phyloP scores from a whole-genome alignment of 1,284 basidiomycete genomes.

The Inonotus obliquus region DNA sequence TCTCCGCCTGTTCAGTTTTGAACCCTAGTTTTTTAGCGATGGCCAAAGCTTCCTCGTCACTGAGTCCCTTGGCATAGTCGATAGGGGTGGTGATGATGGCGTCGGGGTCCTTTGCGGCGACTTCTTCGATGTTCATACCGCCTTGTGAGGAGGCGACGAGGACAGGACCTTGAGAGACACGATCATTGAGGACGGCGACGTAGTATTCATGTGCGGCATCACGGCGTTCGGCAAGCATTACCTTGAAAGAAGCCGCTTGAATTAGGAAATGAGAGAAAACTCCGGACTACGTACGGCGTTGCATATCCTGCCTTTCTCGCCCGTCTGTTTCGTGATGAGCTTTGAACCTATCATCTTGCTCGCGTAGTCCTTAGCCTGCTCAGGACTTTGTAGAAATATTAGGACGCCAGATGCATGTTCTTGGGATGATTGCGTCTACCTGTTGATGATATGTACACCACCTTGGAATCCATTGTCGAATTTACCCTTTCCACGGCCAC shows the following conservation, averaged over 20 bases:
- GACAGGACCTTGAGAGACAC: slow-evolving; percentile 84
- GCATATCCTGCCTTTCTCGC: slow-evolving; percentile 87
- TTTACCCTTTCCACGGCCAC: slow-evolving; percentile 97
- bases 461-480: slow-evolving; percentile 97
- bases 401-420: background rate
- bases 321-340: slow-evolving; percentile 99
- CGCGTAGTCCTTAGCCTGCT: slow-evolving; percentile 86
- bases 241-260: slow-evolving; percentile 38
- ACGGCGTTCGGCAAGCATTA: slow-evolving; percentile 97
- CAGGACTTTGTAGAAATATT: slow-evolving; percentile 51
- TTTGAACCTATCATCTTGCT: slow-evolving; percentile 93
- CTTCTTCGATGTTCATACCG: slow-evolving; percentile 99
- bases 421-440: slow-evolving; percentile 44
- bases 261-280: background rate
- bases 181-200: slow-evolving; percentile 95
- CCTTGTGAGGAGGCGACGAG: slow-evolving; percentile 93
- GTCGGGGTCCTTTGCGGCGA: slow-evolving; percentile 93
- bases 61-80: slow-evolving; percentile 82
- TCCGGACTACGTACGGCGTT: slow-evolving; percentile 70
- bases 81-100: slow-evolving; percentile 98
- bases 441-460: slow-evolving; percentile 93
- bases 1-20: slow-evolving; percentile 65
- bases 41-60: slow-evolving; percentile 64
- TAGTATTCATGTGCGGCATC: slow-evolving; percentile 98
- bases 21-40: slow-evolving; percentile 93